phyloP scores from a whole-genome alignment of 2,329 filamentous ascomycete genomes.

The Sporothrix pallida region DNA sequence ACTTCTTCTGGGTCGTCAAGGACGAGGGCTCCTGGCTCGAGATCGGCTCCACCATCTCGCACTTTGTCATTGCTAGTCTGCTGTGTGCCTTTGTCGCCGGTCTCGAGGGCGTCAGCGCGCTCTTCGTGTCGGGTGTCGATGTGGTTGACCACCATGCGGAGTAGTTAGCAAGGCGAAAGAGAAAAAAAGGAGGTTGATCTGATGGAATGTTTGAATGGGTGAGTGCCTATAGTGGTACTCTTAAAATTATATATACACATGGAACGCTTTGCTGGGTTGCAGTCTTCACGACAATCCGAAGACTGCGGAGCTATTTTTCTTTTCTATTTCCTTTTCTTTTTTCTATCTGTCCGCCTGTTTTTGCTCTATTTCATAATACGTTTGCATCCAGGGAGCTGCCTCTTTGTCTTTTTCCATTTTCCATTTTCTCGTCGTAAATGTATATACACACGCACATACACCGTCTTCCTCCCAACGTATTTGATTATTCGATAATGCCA shows the following conservation, averaged over 20 bases:
- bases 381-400: slow-evolving; percentile 3
- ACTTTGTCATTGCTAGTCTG: slow-evolving; percentile 90
- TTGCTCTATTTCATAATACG: background rate
- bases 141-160: slow-evolving; percentile 50
- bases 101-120: slow-evolving; percentile 82
- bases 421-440: background rate
- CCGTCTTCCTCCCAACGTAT: background rate
- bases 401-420: background rate
- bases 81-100: slow-evolving; percentile 89
- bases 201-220: background rate
- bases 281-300: background rate
- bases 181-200: background rate
- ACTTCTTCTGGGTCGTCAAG: slow-evolving; percentile 97
- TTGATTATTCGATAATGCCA: too few relatives aligned
- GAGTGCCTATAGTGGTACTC: too few relatives aligned
- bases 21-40: slow-evolving; percentile 98
- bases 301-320: too few relatives aligned
- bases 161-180: background rate
- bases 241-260: background rate
- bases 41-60: slow-evolving; percentile 94
- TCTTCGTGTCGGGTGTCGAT: slow-evolving; percentile 81
- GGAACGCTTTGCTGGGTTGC: background rate
- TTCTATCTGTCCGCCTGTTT: background rate
- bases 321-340: too few relatives aligned
- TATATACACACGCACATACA: slow-evolving; percentile 18